A percentile compares a stretch with the other conserved stretches of the same genome.
These are phyloP conservation scores for Gossypium gossypioides DNA, from an alignment of 441 rosid genomes.

Conservation along the genomic window DNA sequence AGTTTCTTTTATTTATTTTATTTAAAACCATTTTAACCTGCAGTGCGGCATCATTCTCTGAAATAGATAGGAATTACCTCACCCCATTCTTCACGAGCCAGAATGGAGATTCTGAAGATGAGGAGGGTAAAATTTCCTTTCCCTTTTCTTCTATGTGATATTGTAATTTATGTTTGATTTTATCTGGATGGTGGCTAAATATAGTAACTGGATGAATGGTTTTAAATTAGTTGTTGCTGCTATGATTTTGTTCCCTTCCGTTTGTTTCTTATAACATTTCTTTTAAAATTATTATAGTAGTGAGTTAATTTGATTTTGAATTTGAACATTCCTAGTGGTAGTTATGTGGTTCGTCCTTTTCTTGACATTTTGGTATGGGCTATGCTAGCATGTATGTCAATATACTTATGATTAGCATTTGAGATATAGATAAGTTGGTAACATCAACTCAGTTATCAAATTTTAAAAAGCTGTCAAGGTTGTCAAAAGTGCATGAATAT, in stretches of 20 bases:
- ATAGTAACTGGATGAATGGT: not conserved
- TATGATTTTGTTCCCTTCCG: not conserved
- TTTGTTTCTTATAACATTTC: not conserved
- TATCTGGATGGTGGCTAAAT: not conserved
- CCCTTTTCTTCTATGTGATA: not conserved
- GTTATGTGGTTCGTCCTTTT: not conserved
- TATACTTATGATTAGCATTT: not conserved
- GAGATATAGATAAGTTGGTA: not conserved
- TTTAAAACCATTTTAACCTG: slow-evolving; percentile 11
- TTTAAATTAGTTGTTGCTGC: not conserved
- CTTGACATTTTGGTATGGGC: not conserved
- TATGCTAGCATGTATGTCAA: not conserved
- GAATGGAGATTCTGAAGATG: slow-evolving; percentile 64
- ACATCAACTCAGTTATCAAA: not conserved
- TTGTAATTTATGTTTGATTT: not conserved
- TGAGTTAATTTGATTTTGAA: not conserved
- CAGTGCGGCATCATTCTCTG: slow-evolving; percentile 80
- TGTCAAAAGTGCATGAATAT: not conserved
- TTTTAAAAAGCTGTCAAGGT: not conserved
- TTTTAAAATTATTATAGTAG: not conserved
- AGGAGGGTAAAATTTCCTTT: slow-evolving; percentile 27
- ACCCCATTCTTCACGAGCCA: slow-evolving; percentile 95
- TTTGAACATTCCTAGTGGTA: not conserved
- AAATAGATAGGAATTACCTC: slow-evolving; percentile 79
- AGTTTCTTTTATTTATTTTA: not conserved